These are phyloP conservation scores for Cryptosporidium ubiquitum DNA, from an alignment of 169 alveolate species.

Conservation along the genomic window DNA sequence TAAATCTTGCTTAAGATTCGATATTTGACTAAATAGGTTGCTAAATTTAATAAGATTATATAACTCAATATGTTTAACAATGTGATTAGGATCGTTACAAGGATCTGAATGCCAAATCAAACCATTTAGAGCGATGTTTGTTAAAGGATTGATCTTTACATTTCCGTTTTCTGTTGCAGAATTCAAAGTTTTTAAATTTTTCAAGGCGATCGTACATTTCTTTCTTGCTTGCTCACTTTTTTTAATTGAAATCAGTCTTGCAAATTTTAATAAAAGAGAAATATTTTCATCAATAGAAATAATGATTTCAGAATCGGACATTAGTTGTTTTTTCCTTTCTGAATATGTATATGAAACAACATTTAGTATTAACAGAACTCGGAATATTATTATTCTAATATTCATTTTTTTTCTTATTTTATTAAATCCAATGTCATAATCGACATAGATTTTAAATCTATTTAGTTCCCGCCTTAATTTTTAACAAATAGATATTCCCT, in stretches of 20 bases:
- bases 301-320: conserved; percentile 48
- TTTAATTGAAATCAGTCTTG: not conserved
- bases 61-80: conserved; percentile 4
- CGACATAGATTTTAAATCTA: not conserved
- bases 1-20: not conserved
- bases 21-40: not conserved
- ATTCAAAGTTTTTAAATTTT: conserved; percentile 18
- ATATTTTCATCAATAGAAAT: conserved; percentile 14
- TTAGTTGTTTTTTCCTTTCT: conserved; percentile 27
- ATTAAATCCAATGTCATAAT: not conserved
- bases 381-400: not conserved
- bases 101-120: conserved; percentile 64
- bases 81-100: conserved; percentile 12
- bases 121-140: conserved; percentile 43
- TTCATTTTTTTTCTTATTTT: not conserved
- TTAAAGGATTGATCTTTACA: conserved; percentile 14
- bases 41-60: not conserved
- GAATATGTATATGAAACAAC: not conserved
- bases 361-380: not conserved
- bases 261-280: not conserved
- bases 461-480: conserved; percentile 22
- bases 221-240: conserved; percentile 19
- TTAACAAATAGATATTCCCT: not conserved
- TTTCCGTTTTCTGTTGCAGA: conserved; percentile 32
- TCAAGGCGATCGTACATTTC: conserved; percentile 27